A percentile compares a stretch with the other conserved stretches of the same genome.
phyloP scores from a whole-genome alignment of 2,329 filamentous ascomycete species.

The Aspergillus versicolor region DNA sequence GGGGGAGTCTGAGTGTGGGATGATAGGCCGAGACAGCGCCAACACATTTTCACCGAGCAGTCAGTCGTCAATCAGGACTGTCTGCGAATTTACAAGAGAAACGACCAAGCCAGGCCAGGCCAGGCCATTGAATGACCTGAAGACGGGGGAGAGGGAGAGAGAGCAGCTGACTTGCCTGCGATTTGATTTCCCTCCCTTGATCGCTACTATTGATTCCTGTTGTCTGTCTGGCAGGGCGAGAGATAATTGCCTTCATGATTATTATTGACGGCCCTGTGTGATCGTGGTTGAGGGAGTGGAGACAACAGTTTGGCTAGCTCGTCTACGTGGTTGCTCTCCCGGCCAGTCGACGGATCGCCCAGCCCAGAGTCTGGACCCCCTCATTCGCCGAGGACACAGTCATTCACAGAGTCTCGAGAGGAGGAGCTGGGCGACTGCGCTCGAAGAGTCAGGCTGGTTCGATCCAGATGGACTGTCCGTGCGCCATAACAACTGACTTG shows the following conservation, averaged over 20 bases:
- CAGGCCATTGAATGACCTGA: neutral
- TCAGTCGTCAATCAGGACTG: neutral
- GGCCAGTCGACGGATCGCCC: conserved; percentile 22
- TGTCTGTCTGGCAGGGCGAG: too few relatives aligned
- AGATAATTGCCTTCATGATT: neutral
- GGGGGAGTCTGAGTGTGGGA: neutral
- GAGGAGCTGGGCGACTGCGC: too few relatives aligned
- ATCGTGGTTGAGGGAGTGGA: neutral
- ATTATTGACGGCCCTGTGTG: neutral
- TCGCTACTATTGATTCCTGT: too few relatives aligned
- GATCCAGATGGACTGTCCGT: too few relatives aligned
- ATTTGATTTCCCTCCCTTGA: neutral
- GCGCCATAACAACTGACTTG: too few relatives aligned
- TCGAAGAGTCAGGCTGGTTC: neutral
- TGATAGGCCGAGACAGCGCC: conserved; percentile 9
- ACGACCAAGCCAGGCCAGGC: too few relatives aligned
- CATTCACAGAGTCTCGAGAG: neutral
- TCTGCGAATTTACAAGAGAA: too few relatives aligned
- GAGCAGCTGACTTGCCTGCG: neutral
- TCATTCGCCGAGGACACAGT: too few relatives aligned
- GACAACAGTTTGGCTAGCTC: neutral
- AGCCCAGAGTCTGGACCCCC: neutral
- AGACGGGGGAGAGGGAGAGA: neutral
- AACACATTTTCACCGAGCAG: neutral
- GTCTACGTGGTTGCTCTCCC: conserved; percentile 23